These are phyloP conservation scores for Barnettozyma populi DNA, from an alignment of 805 yeast genomes.

Conservation along the genomic window DNA sequence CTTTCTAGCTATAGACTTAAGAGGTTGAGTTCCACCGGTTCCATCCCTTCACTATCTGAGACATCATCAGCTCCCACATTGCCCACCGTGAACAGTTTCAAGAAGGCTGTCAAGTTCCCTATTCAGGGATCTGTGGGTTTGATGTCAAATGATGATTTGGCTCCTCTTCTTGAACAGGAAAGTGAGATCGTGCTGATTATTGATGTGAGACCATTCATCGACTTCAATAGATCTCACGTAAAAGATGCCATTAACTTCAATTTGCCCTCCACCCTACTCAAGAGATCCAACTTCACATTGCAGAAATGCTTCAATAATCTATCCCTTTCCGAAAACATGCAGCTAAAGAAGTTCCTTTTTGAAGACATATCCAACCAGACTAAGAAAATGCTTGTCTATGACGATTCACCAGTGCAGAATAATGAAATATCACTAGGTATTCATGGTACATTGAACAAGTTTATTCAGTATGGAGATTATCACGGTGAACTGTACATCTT, in stretches of 20 bases:
- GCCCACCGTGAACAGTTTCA: constrained; percentile 1
- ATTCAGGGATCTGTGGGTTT: constrained; percentile 12
- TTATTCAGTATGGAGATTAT: constrained; percentile 35
- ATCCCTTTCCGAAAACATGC: constrained; percentile 43
- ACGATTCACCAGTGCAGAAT: constrained; percentile 15
- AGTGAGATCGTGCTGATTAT: constrained; percentile 39
- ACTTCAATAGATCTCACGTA: constrained; percentile 56
- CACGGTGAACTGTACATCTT: constrained; percentile 38
- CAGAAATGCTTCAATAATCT: constrained; percentile 56
- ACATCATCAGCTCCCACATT: constrained; percentile 7
- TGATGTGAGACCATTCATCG: constrained; percentile 80
- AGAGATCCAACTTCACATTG: constrained; percentile 67
- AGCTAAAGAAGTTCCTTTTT: constrained; percentile 34
- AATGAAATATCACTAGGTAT: constrained; percentile 33
- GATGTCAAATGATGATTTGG: constrained; percentile 9
- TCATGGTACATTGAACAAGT: constrained; percentile 43
- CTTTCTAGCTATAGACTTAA: constrained; percentile 13
- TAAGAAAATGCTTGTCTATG: constrained; percentile 20
- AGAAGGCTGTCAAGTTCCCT: constrained; percentile 16
- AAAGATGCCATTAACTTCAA: constrained; percentile 66
- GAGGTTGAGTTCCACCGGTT: constrained; percentile 17
- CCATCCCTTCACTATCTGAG: constrained; percentile 9
- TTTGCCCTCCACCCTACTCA: constrained; percentile 82
- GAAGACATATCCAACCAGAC: not conserved
- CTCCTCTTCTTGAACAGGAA: constrained; percentile 2